Conservation (phyloP, 225 moss, liverwort and hornwort genomes). For the Polytrichum commune region DNA sequence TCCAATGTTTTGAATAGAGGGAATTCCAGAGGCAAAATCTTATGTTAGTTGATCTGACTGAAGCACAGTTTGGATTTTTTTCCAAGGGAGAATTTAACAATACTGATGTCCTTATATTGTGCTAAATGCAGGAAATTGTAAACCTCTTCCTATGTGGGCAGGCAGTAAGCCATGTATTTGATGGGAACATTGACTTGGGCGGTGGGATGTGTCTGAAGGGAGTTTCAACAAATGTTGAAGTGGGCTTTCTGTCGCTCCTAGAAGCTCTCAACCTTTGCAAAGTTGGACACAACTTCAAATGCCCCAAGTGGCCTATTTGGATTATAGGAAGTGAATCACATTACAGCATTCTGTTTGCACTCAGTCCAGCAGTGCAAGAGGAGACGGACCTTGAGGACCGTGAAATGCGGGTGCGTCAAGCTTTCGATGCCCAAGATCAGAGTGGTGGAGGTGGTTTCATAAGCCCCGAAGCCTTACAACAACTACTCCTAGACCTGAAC, state of each 20-base stretch:
- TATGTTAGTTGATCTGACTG: too few relatives aligned
- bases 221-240: constrained; percentile 80
- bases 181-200: constrained; percentile 90
- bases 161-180: constrained; percentile 94
- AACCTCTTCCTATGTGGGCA: constrained; percentile 91
- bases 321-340: constrained; percentile 98
- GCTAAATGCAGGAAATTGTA: constrained; percentile 83
- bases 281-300: constrained; percentile 91
- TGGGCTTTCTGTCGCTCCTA: constrained; percentile 93
- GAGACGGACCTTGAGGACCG: constrained; percentile 91
- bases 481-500: constrained; percentile 60
- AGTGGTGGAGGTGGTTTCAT: constrained; percentile 98
- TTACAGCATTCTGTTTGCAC: constrained; percentile 89
- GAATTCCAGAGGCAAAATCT: too few relatives aligned
- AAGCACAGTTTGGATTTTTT: too few relatives aligned
- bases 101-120: not conserved
- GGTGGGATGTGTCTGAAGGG: constrained; percentile 88
- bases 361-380: constrained; percentile 78
- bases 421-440: constrained; percentile 90
- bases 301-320: constrained; percentile 98
- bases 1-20: too few relatives aligned
- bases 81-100: too few relatives aligned
- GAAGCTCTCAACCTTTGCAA: constrained; percentile 94
- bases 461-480: constrained; percentile 74
- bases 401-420: constrained; percentile 73